These are phyloP conservation scores for Graphiopsis chlorocephala DNA, from an alignment of 2,329 filamentous ascomycete species.

Conservation along the genomic window DNA sequence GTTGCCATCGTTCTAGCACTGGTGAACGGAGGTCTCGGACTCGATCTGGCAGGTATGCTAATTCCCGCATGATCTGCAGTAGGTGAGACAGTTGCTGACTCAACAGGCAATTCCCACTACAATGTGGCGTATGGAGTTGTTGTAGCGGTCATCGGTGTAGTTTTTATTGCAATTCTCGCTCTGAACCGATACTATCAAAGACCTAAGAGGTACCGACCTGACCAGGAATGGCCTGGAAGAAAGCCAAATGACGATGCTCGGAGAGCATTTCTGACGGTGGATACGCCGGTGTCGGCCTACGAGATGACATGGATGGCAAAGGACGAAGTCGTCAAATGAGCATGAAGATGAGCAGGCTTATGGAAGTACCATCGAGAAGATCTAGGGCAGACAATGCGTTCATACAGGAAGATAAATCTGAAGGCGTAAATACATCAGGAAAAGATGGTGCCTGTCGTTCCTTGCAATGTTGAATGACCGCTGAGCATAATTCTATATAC, in stretches of 20 bases:
- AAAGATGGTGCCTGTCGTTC: background rate
- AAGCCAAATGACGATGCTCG: background rate
- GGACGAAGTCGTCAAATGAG: background rate
- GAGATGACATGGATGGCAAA: slow-evolving; percentile 15
- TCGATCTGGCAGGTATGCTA: slow-evolving; percentile 53
- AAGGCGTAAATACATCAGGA: background rate
- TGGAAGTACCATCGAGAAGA: too few relatives aligned
- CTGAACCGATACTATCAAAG: background rate
- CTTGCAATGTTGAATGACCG: background rate
- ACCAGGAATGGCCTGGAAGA: slow-evolving; percentile 6
- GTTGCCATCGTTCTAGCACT: slow-evolving; percentile 53
- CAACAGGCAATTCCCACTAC: background rate
- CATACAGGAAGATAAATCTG: background rate
- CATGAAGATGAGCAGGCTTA: background rate
- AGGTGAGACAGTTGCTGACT: background rate
- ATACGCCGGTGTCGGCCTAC: slow-evolving; percentile 10
- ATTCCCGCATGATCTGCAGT: too few relatives aligned
- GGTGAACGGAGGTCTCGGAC: slow-evolving; percentile 60
- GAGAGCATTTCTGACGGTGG: slow-evolving; percentile 2
- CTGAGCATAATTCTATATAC: too few relatives aligned
- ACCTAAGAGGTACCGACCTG: slow-evolving; percentile 5
- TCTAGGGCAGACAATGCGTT: too few relatives aligned
- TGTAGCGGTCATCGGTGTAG: background rate
- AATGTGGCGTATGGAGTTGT: background rate
- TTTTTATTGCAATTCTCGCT: background rate